A percentile compares a stretch with the other conserved stretches of the same genome.
These are phyloP conservation scores for Salix exigua DNA, from an alignment of 345 rosid species.

Conservation along the genomic window DNA sequence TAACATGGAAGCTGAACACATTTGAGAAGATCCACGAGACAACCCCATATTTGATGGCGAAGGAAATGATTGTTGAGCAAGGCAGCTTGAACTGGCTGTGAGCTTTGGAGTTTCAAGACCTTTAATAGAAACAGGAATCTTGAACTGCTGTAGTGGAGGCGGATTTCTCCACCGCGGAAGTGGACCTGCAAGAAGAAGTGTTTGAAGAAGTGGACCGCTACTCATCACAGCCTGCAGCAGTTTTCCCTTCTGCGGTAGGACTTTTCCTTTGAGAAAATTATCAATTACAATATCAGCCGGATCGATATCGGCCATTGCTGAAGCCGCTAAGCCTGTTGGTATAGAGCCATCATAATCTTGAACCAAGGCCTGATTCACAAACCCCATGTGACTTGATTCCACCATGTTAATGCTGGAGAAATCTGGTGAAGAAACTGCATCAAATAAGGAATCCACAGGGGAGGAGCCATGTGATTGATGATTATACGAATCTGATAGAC, in stretches of 20 bases:
- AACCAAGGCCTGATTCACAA: slow-evolving; percentile 24
- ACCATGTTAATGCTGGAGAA: slow-evolving; percentile 51
- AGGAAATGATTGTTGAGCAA: slow-evolving; percentile 13
- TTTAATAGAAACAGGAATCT: slow-evolving; percentile 49
- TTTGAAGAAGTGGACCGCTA: slow-evolving; percentile 76
- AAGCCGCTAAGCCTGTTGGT: slow-evolving; percentile 9
- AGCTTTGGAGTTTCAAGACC: slow-evolving; percentile 19
- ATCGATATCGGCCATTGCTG: slow-evolving; percentile 34
- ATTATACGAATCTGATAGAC: slow-evolving; percentile 45
- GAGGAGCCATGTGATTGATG: slow-evolving; percentile 58
- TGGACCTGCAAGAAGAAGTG: slow-evolving; percentile 80
- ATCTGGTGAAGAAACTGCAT: slow-evolving; percentile 70
- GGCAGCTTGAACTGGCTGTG: slow-evolving; percentile 7
- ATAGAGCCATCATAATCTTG: slow-evolving; percentile 19
- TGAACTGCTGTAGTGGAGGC: slow-evolving; percentile 64
- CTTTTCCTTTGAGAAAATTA: slow-evolving; percentile 45
- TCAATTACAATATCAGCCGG: slow-evolving; percentile 43
- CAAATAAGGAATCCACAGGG: slow-evolving; percentile 66
- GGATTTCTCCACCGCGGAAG: slow-evolving; percentile 95
- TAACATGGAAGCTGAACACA: slow-evolving; percentile 54
- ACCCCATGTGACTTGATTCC: slow-evolving; percentile 30
- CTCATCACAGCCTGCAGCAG: slow-evolving; percentile 65
- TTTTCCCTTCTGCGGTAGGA: slow-evolving; percentile 66
- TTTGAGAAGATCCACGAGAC: slow-evolving; percentile 28
- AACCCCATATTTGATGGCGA: slow-evolving; percentile 16